phyloP scores from a whole-genome alignment of 192 early-diverging fungal genomes.

The Coemansia sp. region DNA sequence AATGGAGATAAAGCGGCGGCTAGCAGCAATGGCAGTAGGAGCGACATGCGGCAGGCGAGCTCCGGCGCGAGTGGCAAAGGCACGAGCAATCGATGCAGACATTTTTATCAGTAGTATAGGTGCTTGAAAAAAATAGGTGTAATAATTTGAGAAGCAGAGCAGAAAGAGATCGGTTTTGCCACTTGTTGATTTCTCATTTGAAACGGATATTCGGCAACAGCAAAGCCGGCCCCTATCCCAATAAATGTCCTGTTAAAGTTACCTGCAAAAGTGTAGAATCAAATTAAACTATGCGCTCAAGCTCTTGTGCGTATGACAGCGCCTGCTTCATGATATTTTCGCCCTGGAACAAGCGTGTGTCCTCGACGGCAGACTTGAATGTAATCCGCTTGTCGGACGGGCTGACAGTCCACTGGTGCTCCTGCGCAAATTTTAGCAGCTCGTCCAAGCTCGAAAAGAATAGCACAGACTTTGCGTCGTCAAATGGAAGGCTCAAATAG shows the following conservation, averaged over 20 bases:
- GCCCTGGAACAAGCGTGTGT: constrained; percentile 72
- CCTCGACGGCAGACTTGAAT: constrained; percentile 67
- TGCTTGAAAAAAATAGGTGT: background rate
- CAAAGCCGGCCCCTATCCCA: background rate
- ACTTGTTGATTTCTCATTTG: background rate
- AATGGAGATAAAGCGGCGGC: constrained; percentile 46
- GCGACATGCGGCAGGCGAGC: constrained; percentile 12
- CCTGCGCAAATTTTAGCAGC: constrained; percentile 79
- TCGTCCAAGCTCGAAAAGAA: constrained; percentile 84
- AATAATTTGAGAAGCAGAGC: background rate
- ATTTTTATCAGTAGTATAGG: constrained; percentile 9
- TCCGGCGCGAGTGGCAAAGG: constrained; percentile 28
- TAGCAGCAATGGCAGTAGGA: constrained; percentile 4
- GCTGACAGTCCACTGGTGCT: constrained; percentile 83
- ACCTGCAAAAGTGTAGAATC: background rate
- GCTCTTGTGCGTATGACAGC: constrained; percentile 87
- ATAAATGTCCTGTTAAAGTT: background rate
- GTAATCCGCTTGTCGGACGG: constrained; percentile 77
- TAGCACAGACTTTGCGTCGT: constrained; percentile 89
- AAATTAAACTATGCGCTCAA: constrained; percentile 90
- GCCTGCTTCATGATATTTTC: constrained; percentile 81
- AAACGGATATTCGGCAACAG: background rate
- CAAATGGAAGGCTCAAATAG: constrained; percentile 77
- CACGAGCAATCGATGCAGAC: constrained; percentile 28
- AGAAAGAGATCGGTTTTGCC: background rate